phyloP scores from a whole-genome alignment of 1,139 yeast genomes.

The Saccharomycopsis hybrid region DNA sequence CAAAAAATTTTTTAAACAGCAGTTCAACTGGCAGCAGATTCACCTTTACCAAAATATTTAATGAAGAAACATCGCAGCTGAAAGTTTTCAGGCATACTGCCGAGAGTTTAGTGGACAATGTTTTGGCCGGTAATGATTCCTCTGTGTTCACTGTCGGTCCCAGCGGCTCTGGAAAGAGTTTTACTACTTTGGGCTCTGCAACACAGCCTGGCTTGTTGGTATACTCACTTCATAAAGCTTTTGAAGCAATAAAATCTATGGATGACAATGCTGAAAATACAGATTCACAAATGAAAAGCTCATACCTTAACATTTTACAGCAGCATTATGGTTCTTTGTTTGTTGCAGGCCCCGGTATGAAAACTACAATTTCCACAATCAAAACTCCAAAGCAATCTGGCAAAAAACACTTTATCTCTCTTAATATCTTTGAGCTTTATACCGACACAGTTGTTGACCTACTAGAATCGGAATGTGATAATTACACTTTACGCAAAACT shows the following conservation, averaged over 20 bases:
- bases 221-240: slow-evolving; percentile 23
- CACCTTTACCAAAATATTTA: slow-evolving; percentile 10
- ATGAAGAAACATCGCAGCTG: slow-evolving; percentile 5
- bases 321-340: slow-evolving; percentile 10
- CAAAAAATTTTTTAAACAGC: background rate
- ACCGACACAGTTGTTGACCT: slow-evolving; percentile 37
- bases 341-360: background rate
- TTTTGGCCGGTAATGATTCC: slow-evolving; percentile 33
- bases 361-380: background rate
- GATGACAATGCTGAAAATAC: background rate
- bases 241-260: slow-evolving; percentile 2
- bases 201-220: slow-evolving; percentile 25
- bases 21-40: background rate
- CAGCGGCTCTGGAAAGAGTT: slow-evolving; percentile 43
- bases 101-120: slow-evolving; percentile 11
- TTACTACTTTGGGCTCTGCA: slow-evolving; percentile 29
- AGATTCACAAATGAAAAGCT: background rate
- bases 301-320: background rate
- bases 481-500: background rate
- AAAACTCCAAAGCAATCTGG: too few species aligned
- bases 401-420: slow-evolving; percentile 24
- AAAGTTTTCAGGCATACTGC: slow-evolving; percentile 24
- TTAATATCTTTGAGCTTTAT: slow-evolving; percentile 41
- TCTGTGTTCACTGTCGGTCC: slow-evolving; percentile 45
- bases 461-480: slow-evolving; percentile 24